phyloP scores from a whole-genome alignment of 2,329 filamentous ascomycete genomes.

The Neonectria ditissima region DNA sequence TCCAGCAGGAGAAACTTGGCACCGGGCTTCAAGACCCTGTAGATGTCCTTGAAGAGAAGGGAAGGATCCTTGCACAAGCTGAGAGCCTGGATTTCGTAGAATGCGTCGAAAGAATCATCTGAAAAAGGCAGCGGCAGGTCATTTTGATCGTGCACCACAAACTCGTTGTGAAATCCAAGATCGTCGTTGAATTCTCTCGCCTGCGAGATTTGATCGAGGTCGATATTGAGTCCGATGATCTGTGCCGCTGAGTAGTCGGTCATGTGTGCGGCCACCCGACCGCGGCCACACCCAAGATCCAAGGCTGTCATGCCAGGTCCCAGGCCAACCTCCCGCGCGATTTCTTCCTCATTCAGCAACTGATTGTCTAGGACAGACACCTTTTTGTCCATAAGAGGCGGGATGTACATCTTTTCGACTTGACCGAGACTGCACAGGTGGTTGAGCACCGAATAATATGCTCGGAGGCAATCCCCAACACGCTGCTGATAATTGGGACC shows the following conservation, averaged over 20 bases:
- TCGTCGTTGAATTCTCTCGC: constrained; percentile 9
- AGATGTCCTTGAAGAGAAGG: constrained; percentile 17
- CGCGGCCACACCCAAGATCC: constrained; percentile 25
- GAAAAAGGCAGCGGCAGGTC: constrained; percentile 19
- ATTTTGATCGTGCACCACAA: constrained; percentile 27
- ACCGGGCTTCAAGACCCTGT: constrained; percentile 17
- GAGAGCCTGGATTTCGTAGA: constrained; percentile 27
- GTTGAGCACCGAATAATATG: constrained; percentile 25
- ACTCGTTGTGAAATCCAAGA: constrained; percentile 16
- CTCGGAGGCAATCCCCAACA: constrained; percentile 20
- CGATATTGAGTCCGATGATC: constrained; percentile 25
- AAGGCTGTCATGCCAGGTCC: constrained; percentile 14
- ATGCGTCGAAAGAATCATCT: constrained; percentile 12
- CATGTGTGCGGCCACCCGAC: constrained; percentile 27
- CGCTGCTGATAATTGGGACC: constrained; percentile 19
- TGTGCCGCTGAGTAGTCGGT: constrained; percentile 14
- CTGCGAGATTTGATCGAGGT: constrained; percentile 18
- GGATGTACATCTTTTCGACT: constrained; percentile 29
- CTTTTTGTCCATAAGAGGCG: constrained; percentile 23
- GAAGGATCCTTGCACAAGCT: constrained; percentile 26
- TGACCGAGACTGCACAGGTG: constrained; percentile 24
- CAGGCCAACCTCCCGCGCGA: constrained; percentile 14
- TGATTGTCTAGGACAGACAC: constrained; percentile 22
- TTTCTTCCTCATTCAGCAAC: constrained; percentile 20
- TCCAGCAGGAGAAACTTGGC: constrained; percentile 23